Evolutionary conservation across 1,284 basidiomycete genomes (phyloP).

Genomic region (Ustilago sp.): DNA sequence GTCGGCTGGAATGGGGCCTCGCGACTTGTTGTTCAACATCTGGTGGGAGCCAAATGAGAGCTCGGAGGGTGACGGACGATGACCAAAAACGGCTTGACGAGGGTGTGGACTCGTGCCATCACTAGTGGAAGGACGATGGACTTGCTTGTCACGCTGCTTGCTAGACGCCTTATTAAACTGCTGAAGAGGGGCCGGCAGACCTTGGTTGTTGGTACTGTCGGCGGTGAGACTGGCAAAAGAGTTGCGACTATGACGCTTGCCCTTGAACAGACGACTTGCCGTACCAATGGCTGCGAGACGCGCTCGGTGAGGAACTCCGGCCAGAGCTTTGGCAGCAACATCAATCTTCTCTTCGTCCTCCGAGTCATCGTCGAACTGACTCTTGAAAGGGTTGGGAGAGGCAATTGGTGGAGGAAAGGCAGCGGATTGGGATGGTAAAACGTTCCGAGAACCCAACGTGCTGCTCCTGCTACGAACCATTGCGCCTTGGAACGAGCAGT

Average conservation of each 20-base stretch:
- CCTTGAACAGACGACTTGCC: constrained; percentile 42
- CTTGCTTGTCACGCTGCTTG: not conserved
- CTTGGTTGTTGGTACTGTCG: not conserved
- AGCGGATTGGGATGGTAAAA: not conserved
- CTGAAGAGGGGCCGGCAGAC: not conserved
- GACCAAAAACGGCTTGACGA: constrained; percentile 32
- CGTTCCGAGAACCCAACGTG: constrained; percentile 7
- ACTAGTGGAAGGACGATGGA: constrained; percentile 11
- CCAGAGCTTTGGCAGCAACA: not conserved
- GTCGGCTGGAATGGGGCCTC: constrained; percentile 8
- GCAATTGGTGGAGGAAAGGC: not conserved
- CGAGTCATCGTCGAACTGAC: constrained; percentile 47
- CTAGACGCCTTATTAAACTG: constrained; percentile 2
- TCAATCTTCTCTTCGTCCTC: constrained; percentile 46
- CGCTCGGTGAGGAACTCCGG: constrained; percentile 19
- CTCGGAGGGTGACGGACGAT: constrained; percentile 30
- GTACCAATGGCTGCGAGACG: constrained; percentile 39
- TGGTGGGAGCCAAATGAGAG: not conserved
- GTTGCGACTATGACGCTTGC: constrained; percentile 18
- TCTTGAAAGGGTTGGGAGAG: constrained; percentile 20
- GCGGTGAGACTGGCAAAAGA: constrained; percentile 6
- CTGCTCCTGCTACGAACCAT: constrained; percentile 8
- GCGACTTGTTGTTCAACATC: not conserved
- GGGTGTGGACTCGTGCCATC: constrained; percentile 22
- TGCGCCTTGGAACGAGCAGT: not conserved